Evolutionary conservation across 371 early-diverging fungal species (phyloP).

Genomic region (Mucor plumbeus): DNA sequence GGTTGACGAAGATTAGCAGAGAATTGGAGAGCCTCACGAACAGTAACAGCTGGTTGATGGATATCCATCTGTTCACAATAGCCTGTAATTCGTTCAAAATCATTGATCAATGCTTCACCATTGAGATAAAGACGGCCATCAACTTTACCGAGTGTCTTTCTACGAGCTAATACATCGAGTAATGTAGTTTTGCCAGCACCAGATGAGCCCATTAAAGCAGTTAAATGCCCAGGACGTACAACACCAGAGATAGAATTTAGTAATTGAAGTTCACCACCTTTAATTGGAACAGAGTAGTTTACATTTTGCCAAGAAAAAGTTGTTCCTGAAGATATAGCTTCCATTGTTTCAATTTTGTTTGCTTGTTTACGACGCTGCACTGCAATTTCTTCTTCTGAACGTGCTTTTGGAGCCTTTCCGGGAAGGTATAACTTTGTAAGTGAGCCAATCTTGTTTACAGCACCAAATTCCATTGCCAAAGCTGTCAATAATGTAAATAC

Average conservation of each 20-base stretch:
- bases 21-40: constrained; percentile 71
- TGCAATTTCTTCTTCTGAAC: constrained; percentile 13
- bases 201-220: constrained; percentile 84
- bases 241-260: constrained; percentile 53
- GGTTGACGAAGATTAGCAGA: constrained; percentile 71
- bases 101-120: constrained; percentile 48
- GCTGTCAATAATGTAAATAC: constrained; percentile 54
- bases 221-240: constrained; percentile 69
- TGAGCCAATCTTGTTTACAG: constrained; percentile 50
- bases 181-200: constrained; percentile 92
- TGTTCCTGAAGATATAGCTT: constrained; percentile 45
- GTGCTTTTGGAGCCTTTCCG: constrained; percentile 31
- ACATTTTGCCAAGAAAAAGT: constrained; percentile 63
- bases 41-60: constrained; percentile 64
- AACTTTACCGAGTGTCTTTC: constrained; percentile 78
- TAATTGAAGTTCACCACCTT: constrained; percentile 57
- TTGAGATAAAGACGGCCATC: constrained; percentile 72
- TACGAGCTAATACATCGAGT: constrained; percentile 79
- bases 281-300: constrained; percentile 60
- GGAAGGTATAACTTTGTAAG: constrained; percentile 60
- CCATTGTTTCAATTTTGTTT: constrained; percentile 30
- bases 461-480: constrained; percentile 52
- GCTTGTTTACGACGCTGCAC: constrained; percentile 21
- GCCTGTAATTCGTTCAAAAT: constrained; percentile 74
- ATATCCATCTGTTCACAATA: constrained; percentile 83